Percentiles rank a stretch among this genome's conserved stretches.
Evolutionary conservation across 2,329 filamentous ascomycete genomes (phyloP).

Genomic region (Sporothrix brunneoviolacea): DNA sequence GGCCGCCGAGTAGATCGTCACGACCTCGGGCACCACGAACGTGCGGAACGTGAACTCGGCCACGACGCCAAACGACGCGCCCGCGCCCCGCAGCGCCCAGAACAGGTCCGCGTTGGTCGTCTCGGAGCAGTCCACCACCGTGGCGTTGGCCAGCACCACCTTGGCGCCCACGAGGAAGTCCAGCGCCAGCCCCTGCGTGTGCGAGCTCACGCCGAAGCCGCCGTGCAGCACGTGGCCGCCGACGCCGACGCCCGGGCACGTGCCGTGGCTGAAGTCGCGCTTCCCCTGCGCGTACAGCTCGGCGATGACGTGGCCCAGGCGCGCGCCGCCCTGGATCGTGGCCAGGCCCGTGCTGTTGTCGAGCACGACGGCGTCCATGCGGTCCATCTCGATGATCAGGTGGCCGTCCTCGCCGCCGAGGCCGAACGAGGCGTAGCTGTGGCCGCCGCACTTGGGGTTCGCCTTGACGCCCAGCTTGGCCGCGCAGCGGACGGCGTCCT

Average conservation of each 20-base stretch:
- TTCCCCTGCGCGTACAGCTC: constrained; percentile 32
- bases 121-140: constrained; percentile 26
- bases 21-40: constrained; percentile 28
- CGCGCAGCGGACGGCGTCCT: constrained; percentile 41
- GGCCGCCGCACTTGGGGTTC: constrained; percentile 44
- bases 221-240: constrained; percentile 35
- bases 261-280: constrained; percentile 43
- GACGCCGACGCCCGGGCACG: constrained; percentile 41
- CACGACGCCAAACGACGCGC: constrained; percentile 36
- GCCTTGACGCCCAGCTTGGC: constrained; percentile 35
- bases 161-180: constrained; percentile 31
- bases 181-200: constrained; percentile 29
- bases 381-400: constrained; percentile 40
- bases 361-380: constrained; percentile 36
- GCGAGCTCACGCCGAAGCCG: constrained; percentile 33
- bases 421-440: constrained; percentile 44
- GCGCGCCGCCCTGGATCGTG: constrained; percentile 41
- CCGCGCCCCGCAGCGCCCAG: constrained; percentile 38
- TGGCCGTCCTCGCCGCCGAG: constrained; percentile 43
- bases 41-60: constrained; percentile 34
- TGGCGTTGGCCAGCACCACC: constrained; percentile 32
- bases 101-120: constrained; percentile 34
- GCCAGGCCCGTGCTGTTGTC: constrained; percentile 35
- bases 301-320: constrained; percentile 40
- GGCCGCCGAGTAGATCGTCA: constrained; percentile 27